A percentile compares a stretch with the other conserved stretches of the same genome.
Evolutionary conservation across 140 eudicot species (phyloP).

Genomic region (Cichorium intybus): DNA sequence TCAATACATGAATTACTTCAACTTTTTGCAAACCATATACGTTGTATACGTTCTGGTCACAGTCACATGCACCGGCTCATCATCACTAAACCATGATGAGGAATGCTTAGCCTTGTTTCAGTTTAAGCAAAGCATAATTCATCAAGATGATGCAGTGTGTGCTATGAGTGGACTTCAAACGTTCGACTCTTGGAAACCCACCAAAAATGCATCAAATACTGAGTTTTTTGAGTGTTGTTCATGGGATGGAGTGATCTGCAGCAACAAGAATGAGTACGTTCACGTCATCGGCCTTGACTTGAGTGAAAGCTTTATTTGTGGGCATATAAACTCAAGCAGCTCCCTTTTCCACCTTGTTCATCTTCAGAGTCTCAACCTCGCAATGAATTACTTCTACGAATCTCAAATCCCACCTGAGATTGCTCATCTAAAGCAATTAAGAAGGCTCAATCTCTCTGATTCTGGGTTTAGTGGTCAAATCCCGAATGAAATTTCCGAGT

Average conservation of each 20-base stretch:
- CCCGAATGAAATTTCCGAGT: too few relatives aligned
- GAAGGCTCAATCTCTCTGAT: too few relatives aligned
- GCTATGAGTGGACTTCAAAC: too few relatives aligned
- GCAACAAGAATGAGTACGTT: not conserved
- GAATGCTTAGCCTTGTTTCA: conserved; percentile 18
- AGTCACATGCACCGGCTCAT: not conserved
- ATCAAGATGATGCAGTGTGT: not conserved
- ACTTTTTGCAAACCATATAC: too few relatives aligned
- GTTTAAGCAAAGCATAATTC: conserved; percentile 13
- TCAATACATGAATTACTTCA: not conserved
- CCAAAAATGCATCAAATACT: too few relatives aligned
- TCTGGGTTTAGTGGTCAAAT: too few relatives aligned
- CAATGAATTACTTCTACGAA: conserved; percentile 4
- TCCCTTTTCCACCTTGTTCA: too few relatives aligned
- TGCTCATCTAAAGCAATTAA: conserved; percentile 1
- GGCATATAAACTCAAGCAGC: not conserved
- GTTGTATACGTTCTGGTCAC: not conserved
- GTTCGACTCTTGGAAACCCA: not conserved
- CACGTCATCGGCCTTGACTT: conserved; percentile 28
- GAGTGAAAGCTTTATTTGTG: conserved; percentile 12
- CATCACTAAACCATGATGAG: conserved; percentile 3
- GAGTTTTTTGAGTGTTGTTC: conserved; percentile 18
- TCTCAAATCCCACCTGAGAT: conserved; percentile 11
- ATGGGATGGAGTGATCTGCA: conserved; percentile 30
- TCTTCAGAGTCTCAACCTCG: too few relatives aligned